Evolutionary conservation across 441 rosid genomes (phyloP), one percentile per base, ranked within the genome.

Genomic region (Breynia disticha): DNA sequence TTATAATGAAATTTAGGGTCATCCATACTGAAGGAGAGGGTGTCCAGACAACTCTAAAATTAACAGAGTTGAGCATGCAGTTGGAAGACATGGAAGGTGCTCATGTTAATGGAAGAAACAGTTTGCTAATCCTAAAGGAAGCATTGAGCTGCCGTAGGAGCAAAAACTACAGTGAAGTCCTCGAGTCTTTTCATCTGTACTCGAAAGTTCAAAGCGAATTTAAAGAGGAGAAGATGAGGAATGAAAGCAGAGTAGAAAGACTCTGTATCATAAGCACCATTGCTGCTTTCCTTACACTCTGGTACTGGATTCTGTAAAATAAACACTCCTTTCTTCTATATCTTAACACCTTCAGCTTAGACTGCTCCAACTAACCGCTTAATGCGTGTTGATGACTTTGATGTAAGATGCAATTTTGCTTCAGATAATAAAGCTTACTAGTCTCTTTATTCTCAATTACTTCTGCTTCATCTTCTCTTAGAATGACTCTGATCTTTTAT

Each of bases 61-160:
- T 84, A 57, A 76, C 80, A 0, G 91, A 84, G 78, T 73, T 84
- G 55, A 81, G 91, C 71, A 81, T 84, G 91, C 83, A 74, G 66
- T 52, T 84, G 71, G 86, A 81, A 73, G 86, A 84, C 72, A 81
- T 81, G 86, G 91, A 84, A 64, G 82, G 87, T 11, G 76, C 91
- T 15, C 83, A 76, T 60, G 83, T 84, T 37, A 84, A 84, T 48
- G 91, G 91, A 47, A 77, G 79, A 62, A 81, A 71, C 76, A 84
- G 87, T 64, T 61, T 84, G 72, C 71, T 70, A 16, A 77, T 84
- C 28, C 82, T 84, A 35, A 77, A 81, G 71, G 82, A 76, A 66
- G 86, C 87, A 0, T 61, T 84, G 60, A 79, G 83, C 69, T 81
- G 91, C 48, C 39, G 41, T 8, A 67, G 91, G 54, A 84, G 91